Conservation (phyloP, 179 eudicot genomes). For the Amaranthus tricolor region DNA sequence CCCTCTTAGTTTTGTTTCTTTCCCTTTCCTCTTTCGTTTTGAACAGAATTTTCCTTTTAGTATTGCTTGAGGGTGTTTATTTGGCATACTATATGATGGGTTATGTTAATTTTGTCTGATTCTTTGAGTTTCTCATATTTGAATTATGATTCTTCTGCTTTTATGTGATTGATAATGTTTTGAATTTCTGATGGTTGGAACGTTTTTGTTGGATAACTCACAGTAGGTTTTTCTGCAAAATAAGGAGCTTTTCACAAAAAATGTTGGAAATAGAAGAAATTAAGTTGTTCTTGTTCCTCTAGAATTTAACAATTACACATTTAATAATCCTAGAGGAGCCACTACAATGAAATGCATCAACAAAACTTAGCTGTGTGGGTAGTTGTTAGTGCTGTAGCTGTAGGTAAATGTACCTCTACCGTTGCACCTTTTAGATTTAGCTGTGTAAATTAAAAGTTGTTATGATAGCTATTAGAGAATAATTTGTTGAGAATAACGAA, state of each 20-base stretch:
- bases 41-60: neutral
- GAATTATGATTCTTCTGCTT: neutral
- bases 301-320: no score
- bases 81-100: neutral
- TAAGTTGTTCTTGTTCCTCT: no score
- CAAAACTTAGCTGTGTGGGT: no score
- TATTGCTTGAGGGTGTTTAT: neutral
- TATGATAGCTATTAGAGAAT: no score
- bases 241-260: neutral
- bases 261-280: neutral
- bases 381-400: no score
- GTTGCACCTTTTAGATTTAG: no score
- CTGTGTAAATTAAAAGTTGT: no score
- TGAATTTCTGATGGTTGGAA: neutral
- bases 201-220: neutral
- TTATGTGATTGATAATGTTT: neutral
- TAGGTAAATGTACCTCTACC: no score
- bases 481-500: no score
- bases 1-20: constrained; percentile 45
- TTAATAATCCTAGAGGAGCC: no score
- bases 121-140: neutral
- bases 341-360: no score
- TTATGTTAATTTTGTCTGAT: neutral
- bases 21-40: neutral
- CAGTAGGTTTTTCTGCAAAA: neutral